Evolutionary conservation across 2,329 filamentous ascomycete species (phyloP).

Genomic region (Colletotrichum plurivorum): DNA sequence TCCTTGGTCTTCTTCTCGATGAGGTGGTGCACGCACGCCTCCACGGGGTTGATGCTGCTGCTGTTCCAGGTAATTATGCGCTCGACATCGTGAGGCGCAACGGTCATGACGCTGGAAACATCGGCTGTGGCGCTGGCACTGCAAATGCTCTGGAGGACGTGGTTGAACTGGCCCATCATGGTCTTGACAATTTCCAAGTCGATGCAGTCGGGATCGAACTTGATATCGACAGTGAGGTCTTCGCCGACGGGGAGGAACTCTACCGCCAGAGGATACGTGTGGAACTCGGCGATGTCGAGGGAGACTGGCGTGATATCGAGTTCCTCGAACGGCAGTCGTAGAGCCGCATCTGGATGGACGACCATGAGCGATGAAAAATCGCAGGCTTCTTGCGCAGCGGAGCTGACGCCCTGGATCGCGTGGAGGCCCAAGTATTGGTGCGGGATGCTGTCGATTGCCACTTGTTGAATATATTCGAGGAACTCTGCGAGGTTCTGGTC

Average conservation of each 20-base stretch:
- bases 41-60: conserved; percentile 2
- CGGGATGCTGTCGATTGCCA: conserved; percentile 40
- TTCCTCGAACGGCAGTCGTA: conserved; percentile 13
- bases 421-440: conserved; percentile 44
- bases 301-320: conserved; percentile 10
- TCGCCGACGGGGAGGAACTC: conserved; percentile 17
- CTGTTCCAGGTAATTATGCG: conserved; percentile 6
- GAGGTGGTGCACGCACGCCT: conserved; percentile 21
- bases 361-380: conserved; percentile 49
- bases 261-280: conserved; percentile 20
- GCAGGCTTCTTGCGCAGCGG: conserved; percentile 35
- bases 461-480: conserved; percentile 35
- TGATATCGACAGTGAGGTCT: conserved; percentile 8
- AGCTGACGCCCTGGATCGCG: conserved; percentile 36
- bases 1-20: conserved; percentile 5
- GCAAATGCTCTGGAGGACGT: conserved; percentile 12
- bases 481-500: conserved; percentile 25
- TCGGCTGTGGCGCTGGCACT: background rate
- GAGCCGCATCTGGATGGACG: conserved; percentile 43
- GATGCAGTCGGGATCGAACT: conserved; percentile 19
- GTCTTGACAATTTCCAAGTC: conserved; percentile 4
- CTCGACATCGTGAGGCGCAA: background rate
- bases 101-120: background rate
- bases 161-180: conserved; percentile 11
- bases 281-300: conserved; percentile 3